Evolutionary conservation across 1,139 yeast species (phyloP), one percentile per base, ranked within the genome.

Genomic region (Nakaseomyces uthaithaninus): DNA sequence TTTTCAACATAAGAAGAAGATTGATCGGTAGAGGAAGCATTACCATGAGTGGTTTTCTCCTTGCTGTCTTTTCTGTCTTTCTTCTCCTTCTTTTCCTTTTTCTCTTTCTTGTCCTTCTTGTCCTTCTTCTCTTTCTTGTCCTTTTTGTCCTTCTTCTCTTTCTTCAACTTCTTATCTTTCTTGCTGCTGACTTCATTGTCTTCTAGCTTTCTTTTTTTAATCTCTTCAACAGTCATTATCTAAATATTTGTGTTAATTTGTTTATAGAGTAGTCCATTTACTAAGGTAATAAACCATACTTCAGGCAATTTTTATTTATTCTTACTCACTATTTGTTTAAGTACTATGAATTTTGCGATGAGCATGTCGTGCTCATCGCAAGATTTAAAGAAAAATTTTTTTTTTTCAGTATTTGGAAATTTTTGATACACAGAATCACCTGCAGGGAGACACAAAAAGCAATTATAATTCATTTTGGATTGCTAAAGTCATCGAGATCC

Each of bases 151-250:
- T 59, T 64, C 46, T 51, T 54, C 39, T 65, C 70, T 61, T 58
- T 68, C 60, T 45, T 51, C 43, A 47, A 50, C 51, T 50, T 57
- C 58, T 53, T 56, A 53, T 51, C 56, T 51, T 48, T 57, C 46
- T 56, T 60, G 42, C 51, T 53, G 5, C 33, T 42, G 46, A 59
- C 43, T 47, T 59, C 51, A 37, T 47, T 45, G 51, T 58, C 55
- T 49, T 62, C 52, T 18, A 31, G 38, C 38, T 50, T 58, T 52
- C 60, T 60, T 59, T 50, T 54, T 53, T 56, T 67, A 54, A 59
- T 67, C 64, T 62, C 72, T 49, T 63, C 72, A 53, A 63, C 72
- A 48, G 63, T 74, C 65, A 62, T 71, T 55, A 54, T 66, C 17
- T 20, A 7, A 23, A 17, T 10, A 11, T 37, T 5, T 6, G 12